Evolutionary conservation across 768 basidiomycete genomes (phyloP).

Genomic region (Myochromella boudieri): DNA sequence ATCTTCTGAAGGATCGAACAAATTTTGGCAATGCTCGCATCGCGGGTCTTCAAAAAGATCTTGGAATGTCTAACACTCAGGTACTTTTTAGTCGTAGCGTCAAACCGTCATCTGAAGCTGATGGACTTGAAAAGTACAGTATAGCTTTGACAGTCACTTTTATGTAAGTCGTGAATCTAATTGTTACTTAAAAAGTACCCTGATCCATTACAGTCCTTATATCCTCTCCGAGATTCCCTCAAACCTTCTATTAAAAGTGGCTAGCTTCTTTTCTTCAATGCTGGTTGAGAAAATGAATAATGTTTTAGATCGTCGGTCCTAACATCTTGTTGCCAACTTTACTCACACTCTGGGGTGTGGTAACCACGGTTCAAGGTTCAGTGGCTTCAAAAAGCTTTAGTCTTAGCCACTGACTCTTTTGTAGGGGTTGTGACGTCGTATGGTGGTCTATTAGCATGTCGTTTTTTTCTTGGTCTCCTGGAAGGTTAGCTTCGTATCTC

Average conservation of each 20-base stretch:
- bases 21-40: slow-evolving; percentile 23
- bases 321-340: slow-evolving; percentile 45
- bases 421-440: slow-evolving; percentile 12
- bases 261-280: not conserved
- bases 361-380: slow-evolving; percentile 36
- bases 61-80: slow-evolving; percentile 19
- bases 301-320: slow-evolving; percentile 38
- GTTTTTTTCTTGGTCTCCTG: slow-evolving; percentile 47
- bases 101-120: not conserved
- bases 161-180: slow-evolving; percentile 7
- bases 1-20: slow-evolving; percentile 13
- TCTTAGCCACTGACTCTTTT: slow-evolving; percentile 20
- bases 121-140: slow-evolving; percentile 11
- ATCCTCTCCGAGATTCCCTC: slow-evolving; percentile 37
- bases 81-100: not conserved
- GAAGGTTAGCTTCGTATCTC: slow-evolving; percentile 33
- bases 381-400: slow-evolving; percentile 33
- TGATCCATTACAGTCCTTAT: slow-evolving; percentile 11
- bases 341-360: slow-evolving; percentile 46
- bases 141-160: slow-evolving; percentile 21
- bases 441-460: slow-evolving; percentile 37
- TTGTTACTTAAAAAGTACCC: not conserved
- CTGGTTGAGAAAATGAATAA: slow-evolving; percentile 12
- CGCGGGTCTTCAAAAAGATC: slow-evolving; percentile 20
- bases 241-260: slow-evolving; percentile 36